Evolutionary conservation across 805 yeast genomes (phyloP), one percentile per base, ranked within the genome.

Genomic region (Cyberlindnera samutprakarnensis): DNA sequence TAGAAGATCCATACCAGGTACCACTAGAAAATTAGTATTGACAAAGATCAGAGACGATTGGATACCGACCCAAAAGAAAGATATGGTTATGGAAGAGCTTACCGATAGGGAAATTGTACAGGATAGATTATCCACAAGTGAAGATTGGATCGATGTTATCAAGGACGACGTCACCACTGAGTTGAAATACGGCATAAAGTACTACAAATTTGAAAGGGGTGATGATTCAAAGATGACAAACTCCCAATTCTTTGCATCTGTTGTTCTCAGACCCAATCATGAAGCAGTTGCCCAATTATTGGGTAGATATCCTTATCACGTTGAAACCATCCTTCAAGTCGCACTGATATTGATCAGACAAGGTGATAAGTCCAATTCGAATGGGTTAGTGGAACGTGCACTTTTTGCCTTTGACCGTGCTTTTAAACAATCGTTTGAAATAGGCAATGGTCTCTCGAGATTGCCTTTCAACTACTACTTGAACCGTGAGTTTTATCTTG

Each of bases 11-110:
- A 72, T 83, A 3, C 95, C 95, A 0, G 90, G 90, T 18, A 72
- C 84, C 1, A 56, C 74, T 0, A 66, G 86, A 40, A 80, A 81
- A 44, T 57, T 85, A 29, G 61, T 70, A 10, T 60, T 86, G 38
- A 76, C 94, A 0, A 77, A 78, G 46, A 74, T 85, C 27, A 70
- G 81, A 49, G 87, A 81, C 38, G 88, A 82, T 49, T 84, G 88
- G 84, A 49, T 82, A 7, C 94, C 94, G 1, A 73, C 84, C 0
- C 57, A 68, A 18, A 64, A 67, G 35, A 78, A 75, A 38, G 79
- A 80, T 11, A 46, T 83, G 24, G 46, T 55, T 1, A 74, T 81
- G 84, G 75, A 72, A 11, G 76, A 74, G 43, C 39, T 79, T 9
- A 52, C 49, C 0, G 36, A 38, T 1, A 56, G 52, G 2, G 72